These are phyloP conservation scores for Pyrenophora seminiperda DNA, from an alignment of 2,329 filamentous ascomycete genomes.

Conservation along the genomic window DNA sequence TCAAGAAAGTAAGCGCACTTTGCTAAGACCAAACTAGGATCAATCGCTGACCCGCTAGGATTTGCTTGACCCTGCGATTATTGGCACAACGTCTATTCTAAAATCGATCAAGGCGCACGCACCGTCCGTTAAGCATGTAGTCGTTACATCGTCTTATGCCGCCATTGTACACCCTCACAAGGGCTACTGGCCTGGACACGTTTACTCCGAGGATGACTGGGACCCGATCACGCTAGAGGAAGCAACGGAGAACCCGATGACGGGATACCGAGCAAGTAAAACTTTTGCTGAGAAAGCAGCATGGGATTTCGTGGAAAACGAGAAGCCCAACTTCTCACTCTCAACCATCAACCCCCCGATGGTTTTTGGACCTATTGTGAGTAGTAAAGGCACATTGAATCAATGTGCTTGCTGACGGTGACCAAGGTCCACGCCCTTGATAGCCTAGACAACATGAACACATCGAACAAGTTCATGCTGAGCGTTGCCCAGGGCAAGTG, in stretches of 20 bases:
- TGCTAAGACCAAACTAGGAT: accelerated
- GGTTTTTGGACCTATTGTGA: slow-evolving; percentile 57
- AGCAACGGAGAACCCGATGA: slow-evolving; percentile 50
- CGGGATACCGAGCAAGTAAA: slow-evolving; percentile 62
- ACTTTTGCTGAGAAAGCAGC: slow-evolving; percentile 64
- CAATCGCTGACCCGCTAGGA: slow-evolving; percentile 37
- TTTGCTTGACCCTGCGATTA: slow-evolving; percentile 65
- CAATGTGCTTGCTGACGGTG: slow-evolving; percentile 13
- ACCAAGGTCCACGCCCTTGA: slow-evolving; percentile 61
- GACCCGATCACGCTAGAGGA: slow-evolving; percentile 61
- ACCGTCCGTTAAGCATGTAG: slow-evolving; percentile 73
- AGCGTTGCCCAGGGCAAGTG: slow-evolving; percentile 67
- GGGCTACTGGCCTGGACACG: slow-evolving; percentile 55
- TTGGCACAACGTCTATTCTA: slow-evolving; percentile 67
- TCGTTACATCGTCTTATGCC: slow-evolving; percentile 73
- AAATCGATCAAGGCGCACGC: slow-evolving; percentile 57
- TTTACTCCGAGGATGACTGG: slow-evolving; percentile 62
- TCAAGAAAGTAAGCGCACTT: slow-evolving; percentile 60
- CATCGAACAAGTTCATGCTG: slow-evolving; percentile 70
- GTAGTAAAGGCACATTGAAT: slow-evolving; percentile 5
- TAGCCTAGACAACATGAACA: slow-evolving; percentile 69
- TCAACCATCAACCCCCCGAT: slow-evolving; percentile 58
- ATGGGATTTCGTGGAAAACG: slow-evolving; percentile 59
- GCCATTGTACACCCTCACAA: slow-evolving; percentile 64
- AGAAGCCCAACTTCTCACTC: slow-evolving; percentile 57